Evolutionary conservation across 768 basidiomycete species (phyloP).

Genomic region (Cystoderma amianthinum): DNA sequence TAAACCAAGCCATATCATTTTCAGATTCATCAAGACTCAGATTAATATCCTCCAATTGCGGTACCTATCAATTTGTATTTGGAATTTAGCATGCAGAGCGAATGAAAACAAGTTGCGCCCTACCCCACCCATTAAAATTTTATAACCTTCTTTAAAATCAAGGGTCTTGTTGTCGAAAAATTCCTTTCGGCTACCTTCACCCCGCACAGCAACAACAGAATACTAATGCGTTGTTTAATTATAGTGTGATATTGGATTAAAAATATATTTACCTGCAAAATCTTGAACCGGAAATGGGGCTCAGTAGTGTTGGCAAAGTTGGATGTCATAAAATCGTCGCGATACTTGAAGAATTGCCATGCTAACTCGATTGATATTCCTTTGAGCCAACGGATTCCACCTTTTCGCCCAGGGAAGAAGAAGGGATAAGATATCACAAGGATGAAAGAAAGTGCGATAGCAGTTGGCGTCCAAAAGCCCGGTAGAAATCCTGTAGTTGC

Average conservation of each 20-base stretch:
- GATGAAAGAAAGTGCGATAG: too few species aligned
- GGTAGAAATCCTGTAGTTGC: too few species aligned
- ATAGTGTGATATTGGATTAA: too few species aligned
- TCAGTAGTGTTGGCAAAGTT: not conserved
- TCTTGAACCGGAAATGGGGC: not conserved
- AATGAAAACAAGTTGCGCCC: conserved; percentile 3
- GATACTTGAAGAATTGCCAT: not conserved
- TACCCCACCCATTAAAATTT: conserved; percentile 21
- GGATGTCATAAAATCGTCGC: not conserved
- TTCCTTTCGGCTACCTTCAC: conserved; percentile 16
- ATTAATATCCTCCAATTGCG: conserved; percentile 15
- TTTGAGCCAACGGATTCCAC: not conserved
- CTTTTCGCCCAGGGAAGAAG: not conserved
- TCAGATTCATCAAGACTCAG: conserved; percentile 6
- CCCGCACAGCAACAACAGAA: conserved; percentile 11
- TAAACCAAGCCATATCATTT: conserved; percentile 11
- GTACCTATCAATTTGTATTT: conserved; percentile 6
- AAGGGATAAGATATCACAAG: too few species aligned
- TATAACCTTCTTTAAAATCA: conserved; percentile 22
- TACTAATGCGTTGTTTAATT: too few species aligned
- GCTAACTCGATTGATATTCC: not conserved
- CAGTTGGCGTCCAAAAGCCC: too few species aligned
- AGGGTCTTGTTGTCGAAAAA: conserved; percentile 22
- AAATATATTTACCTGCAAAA: not conserved
- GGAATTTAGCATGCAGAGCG: not conserved